phyloP scores from a whole-genome alignment of 2,329 filamentous ascomycete species.

The Fusarium tjaetaba region DNA sequence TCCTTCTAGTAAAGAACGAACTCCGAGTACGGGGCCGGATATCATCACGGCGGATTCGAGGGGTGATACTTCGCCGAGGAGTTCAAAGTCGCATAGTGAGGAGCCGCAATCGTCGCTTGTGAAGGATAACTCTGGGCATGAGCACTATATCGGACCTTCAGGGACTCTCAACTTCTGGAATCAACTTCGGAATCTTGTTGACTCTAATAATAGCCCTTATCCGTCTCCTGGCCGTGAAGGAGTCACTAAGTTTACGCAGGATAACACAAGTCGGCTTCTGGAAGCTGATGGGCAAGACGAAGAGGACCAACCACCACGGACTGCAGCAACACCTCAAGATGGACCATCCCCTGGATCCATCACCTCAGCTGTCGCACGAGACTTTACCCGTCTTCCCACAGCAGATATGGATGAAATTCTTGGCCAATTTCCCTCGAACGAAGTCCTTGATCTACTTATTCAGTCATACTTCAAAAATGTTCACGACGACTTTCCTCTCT shows the following conservation, averaged over 20 bases:
- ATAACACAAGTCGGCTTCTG: slow-evolving; percentile 29
- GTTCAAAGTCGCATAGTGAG: slow-evolving; percentile 23
- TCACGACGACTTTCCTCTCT: slow-evolving; percentile 50
- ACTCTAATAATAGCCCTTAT: slow-evolving; percentile 28
- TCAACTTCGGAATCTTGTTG: slow-evolving; percentile 47
- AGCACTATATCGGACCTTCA: slow-evolving; percentile 52
- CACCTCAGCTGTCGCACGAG: slow-evolving; percentile 42
- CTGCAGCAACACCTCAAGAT: slow-evolving; percentile 11
- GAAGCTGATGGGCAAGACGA: slow-evolving; percentile 30
- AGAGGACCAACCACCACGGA: slow-evolving; percentile 2
- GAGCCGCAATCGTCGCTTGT: slow-evolving; percentile 43
- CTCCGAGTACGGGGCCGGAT: neutral
- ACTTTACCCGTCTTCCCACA: slow-evolving; percentile 40
- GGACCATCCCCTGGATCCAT: slow-evolving; percentile 42
- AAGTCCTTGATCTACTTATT: slow-evolving; percentile 46
- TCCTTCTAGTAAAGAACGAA: neutral
- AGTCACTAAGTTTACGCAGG: slow-evolving; percentile 21
- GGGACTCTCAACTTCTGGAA: slow-evolving; percentile 51
- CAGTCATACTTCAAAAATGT: slow-evolving; percentile 49
- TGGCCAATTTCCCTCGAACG: slow-evolving; percentile 40
- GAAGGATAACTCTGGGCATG: slow-evolving; percentile 47
- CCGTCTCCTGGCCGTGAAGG: neutral
- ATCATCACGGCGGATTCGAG: neutral
- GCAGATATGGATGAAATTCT: slow-evolving; percentile 46
- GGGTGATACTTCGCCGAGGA: slow-evolving; percentile 3